Conservation (phyloP, 306 rosid species). For the Pueraria montana region DNA sequence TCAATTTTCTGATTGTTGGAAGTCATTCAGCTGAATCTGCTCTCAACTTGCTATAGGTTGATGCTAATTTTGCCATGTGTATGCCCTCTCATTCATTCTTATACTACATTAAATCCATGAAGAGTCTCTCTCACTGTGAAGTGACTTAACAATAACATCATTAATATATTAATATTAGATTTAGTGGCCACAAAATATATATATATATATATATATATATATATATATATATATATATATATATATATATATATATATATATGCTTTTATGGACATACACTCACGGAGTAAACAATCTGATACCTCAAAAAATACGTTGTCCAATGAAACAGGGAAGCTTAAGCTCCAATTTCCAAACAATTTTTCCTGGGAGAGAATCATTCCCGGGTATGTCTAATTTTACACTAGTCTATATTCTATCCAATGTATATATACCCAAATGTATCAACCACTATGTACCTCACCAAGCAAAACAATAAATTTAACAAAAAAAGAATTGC, state of each 20-base stretch:
- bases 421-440: neutral
- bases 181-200: neutral
- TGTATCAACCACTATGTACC: slow-evolving; percentile 27
- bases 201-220: too few relatives aligned
- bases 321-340: neutral
- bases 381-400: neutral
- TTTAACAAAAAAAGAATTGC: neutral
- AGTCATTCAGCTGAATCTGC: neutral
- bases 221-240: neutral
- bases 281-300: neutral
- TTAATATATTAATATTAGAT: too few relatives aligned
- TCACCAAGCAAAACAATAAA: slow-evolving; percentile 7
- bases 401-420: neutral
- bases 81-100: slow-evolving; percentile 1
- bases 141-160: slow-evolving; percentile 17
- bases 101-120: neutral
- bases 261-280: neutral
- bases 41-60: neutral
- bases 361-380: neutral
- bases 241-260: too few relatives aligned
- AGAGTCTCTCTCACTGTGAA: neutral
- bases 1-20: slow-evolving; percentile 24
- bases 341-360: neutral
- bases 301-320: neutral
- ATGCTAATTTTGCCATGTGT: neutral